A percentile compares a stretch with the other conserved stretches of the same genome.
Conservation (phyloP, 768 basidiomycete genomes). For the Pulveroboletus sp. region DNA sequence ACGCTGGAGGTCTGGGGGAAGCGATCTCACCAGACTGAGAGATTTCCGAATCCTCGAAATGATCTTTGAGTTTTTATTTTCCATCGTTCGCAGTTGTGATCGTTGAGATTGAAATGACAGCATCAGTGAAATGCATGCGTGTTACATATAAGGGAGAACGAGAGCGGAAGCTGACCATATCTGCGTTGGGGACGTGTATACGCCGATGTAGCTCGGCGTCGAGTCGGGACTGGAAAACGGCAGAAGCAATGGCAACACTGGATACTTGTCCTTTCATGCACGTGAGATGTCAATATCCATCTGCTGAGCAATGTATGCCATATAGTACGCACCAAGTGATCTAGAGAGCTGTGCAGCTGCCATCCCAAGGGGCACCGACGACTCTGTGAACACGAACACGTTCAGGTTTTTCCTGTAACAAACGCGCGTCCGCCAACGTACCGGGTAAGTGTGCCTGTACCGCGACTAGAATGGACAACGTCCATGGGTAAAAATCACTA, state of each 20-base stretch:
- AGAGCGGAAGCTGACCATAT: constrained; percentile 2
- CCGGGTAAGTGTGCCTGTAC: constrained; percentile 10
- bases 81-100: too few species aligned
- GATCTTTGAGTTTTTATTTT: neutral
- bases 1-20: constrained; percentile 10
- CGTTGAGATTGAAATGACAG: neutral
- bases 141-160: neutral
- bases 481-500: neutral
- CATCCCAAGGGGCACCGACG: neutral
- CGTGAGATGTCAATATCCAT: neutral
- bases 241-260: constrained; percentile 12
- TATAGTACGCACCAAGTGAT: constrained; percentile 2
- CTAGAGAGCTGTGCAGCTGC: constrained; percentile 11
- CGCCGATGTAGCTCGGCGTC: constrained; percentile 9
- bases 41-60: constrained; percentile 11
- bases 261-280: constrained; percentile 7
- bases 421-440: neutral
- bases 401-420: neutral
- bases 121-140: neutral
- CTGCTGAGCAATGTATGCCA: neutral
- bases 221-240: constrained; percentile 13
- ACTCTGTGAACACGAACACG: neutral
- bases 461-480: constrained; percentile 2
- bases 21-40: constrained; percentile 5
- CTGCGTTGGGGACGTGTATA: constrained; percentile 6